Evolutionary conservation across 2,329 filamentous ascomycete genomes (phyloP), one percentile per base, ranked within the genome.

Genomic region (Ophiostoma angusticollis): DNA sequence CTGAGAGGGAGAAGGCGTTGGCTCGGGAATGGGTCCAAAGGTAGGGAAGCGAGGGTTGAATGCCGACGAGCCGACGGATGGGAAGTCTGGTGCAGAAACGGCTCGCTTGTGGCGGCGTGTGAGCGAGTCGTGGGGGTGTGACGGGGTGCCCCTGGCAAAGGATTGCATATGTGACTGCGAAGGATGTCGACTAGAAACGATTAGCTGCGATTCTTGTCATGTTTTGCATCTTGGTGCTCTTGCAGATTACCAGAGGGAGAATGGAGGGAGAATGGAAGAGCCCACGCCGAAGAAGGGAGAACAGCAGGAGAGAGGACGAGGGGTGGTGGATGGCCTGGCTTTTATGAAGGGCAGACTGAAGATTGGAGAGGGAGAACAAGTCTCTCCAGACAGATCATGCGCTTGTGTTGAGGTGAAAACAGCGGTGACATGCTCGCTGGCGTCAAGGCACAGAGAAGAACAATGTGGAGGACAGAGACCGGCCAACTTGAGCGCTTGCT

Each of bases 41-140:
- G 49, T 43, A 5, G 49, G 43, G 13, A 41, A 49, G 2, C 42
- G 45, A 22, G n/a, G 37, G 23, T 31, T 46, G 46, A 40, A 52
- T 33, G 22, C 46, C 37, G 18, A 43, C 17, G 31, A 45, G 5
- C 33, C 46, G n/a, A 54, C 45, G 5, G 52, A 55, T 8, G 58
- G 52, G 37, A 66, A 63, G 42, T 64, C 58, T 9, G 68, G 67
- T 6, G 67, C 68, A 8, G 68, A 72, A 14, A 61, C 59, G 3
- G 67, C 61, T 41, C 68, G 56, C 49, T 69, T 71, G 50, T 72
- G 68, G 25, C 54, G 49, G 35, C 51, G 59, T 1, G 52, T 42
- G 21, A 45, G 33, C 27, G 48, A 36, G 21, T 43, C 37, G 31
- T 53, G 47, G 42, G 54, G 43, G 23, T 36, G 46, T 7, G 49